Conservation (phyloP, 495 filamentous ascomycete species). For the Mycothermus thermophilus region DNA sequence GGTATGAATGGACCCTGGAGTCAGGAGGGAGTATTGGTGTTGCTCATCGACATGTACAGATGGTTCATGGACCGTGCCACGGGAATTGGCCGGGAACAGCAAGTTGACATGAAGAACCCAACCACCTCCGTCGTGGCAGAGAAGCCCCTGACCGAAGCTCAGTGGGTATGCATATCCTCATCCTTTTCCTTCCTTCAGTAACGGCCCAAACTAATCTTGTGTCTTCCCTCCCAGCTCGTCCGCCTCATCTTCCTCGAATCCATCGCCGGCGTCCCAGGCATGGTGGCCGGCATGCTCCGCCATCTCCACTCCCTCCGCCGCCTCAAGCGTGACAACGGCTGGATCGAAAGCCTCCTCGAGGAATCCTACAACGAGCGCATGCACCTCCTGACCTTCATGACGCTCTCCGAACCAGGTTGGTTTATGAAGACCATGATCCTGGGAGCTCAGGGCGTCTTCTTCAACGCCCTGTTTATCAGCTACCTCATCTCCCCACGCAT, state of each 20-base stretch:
- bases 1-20: constrained; percentile 10
- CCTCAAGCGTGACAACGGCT: constrained; percentile 89
- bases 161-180: constrained; percentile 26
- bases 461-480: constrained; percentile 81
- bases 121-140: constrained; percentile 29
- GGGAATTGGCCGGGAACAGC: constrained; percentile 28
- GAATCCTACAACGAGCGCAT: constrained; percentile 94
- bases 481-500: constrained; percentile 84
- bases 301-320: constrained; percentile 71
- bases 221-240: constrained; percentile 36
- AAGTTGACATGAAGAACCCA: constrained; percentile 32
- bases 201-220: background rate
- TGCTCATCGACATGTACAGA: constrained; percentile 9
- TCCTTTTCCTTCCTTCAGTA: background rate
- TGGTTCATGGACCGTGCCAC: constrained; percentile 36
- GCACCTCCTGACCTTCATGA: constrained; percentile 90
- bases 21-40: background rate
- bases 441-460: constrained; percentile 74
- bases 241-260: constrained; percentile 89
- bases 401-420: constrained; percentile 76
- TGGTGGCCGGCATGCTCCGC: constrained; percentile 89
- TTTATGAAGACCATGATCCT: constrained; percentile 85
- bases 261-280: constrained; percentile 88
- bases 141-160: constrained; percentile 33
- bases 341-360: constrained; percentile 93